These are phyloP conservation scores for Hypoxylon crocopeplum DNA, from an alignment of 495 filamentous ascomycete genomes.

Conservation along the genomic window DNA sequence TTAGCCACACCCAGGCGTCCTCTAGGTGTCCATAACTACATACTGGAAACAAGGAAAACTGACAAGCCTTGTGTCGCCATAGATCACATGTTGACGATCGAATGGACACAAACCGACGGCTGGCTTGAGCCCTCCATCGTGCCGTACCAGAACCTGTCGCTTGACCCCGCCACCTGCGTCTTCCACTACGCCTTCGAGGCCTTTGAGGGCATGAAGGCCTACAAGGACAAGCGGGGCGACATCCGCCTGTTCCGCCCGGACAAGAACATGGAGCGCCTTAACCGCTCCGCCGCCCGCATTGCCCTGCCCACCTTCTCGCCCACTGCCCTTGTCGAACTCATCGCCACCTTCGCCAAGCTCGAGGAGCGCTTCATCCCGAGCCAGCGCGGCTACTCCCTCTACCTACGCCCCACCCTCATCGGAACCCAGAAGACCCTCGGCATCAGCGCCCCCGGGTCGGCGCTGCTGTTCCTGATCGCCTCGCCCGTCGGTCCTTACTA, in stretches of 20 bases:
- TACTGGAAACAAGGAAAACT: not conserved
- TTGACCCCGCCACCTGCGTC: conserved; percentile 95
- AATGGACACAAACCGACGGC: conserved; percentile 81
- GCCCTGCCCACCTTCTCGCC: conserved; percentile 84
- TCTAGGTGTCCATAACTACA: no score
- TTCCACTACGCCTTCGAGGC: conserved; percentile 98
- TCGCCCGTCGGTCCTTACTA: conserved; percentile 98
- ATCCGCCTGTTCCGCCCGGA: conserved; percentile 92
- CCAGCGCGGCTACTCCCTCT: conserved; percentile 86
- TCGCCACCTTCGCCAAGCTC: conserved; percentile 76
- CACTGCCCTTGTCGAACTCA: conserved; percentile 75
- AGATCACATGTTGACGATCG: conserved; percentile 97
- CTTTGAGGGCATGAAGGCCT: conserved; percentile 99
- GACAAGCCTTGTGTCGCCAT: conserved; percentile 3
- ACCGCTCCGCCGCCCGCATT: conserved; percentile 87
- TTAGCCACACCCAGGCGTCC: no score
- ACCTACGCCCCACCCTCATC: conserved; percentile 95
- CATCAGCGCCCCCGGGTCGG: conserved; percentile 87
- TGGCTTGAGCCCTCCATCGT: conserved; percentile 84
- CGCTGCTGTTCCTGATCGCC: conserved; percentile 91
- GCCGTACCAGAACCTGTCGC: conserved; percentile 94
- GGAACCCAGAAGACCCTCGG: conserved; percentile 94
- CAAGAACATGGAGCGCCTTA: conserved; percentile 94
- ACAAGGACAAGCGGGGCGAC: conserved; percentile 76
- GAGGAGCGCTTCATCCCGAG: conserved; percentile 89